Evolutionary conservation across 75 land plant genomes (phyloP).

Genomic region (Picea glauca): DNA sequence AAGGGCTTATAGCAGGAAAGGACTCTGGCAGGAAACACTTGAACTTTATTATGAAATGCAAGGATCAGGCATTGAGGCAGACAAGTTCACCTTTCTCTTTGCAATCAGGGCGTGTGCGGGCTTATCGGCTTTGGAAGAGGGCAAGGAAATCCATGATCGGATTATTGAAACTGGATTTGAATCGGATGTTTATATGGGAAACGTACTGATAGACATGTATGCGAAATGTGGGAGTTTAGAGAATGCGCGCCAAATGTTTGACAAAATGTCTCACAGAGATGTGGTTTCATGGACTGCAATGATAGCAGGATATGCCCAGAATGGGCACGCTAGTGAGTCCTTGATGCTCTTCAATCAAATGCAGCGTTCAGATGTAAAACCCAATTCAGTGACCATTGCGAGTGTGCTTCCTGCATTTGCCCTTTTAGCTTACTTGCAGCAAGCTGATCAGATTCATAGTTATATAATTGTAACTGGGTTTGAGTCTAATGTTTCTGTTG

Average conservation of each 20-base stretch:
- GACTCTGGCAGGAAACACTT: not conserved
- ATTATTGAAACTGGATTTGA: slow-evolving; percentile 18
- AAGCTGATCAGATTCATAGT: slow-evolving; percentile 24
- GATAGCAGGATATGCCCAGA: slow-evolving; percentile 1
- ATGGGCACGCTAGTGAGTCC: slow-evolving; percentile 14
- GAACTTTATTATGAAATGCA: slow-evolving; percentile 5
- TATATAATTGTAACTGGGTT: slow-evolving; percentile 17
- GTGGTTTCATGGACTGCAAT: not conserved
- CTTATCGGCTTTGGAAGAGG: slow-evolving; percentile 18
- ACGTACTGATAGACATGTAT: slow-evolving; percentile 8
- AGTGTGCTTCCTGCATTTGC: slow-evolving; percentile 27
- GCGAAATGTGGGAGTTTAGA: slow-evolving; percentile 23
- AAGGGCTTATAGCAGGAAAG: slow-evolving; percentile 10
- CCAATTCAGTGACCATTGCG: slow-evolving; percentile 12
- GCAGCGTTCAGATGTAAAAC: not conserved
- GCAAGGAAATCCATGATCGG: slow-evolving; percentile 43
- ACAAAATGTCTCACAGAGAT: not conserved
- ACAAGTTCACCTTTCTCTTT: slow-evolving; percentile 7
- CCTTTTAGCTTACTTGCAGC: not conserved
- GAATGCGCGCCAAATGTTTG: slow-evolving; percentile 20
- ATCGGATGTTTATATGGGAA: not conserved
- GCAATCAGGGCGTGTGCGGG: slow-evolving; percentile 10
- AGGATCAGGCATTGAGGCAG: not conserved
- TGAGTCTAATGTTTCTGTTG: slow-evolving; percentile 23
- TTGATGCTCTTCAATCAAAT: slow-evolving; percentile 14